Percentiles rank a stretch among this genome's conserved stretches.
Conservation (phyloP, 2,329 filamentous ascomycete genomes). For the Penicillium aurantiogriseum region DNA sequence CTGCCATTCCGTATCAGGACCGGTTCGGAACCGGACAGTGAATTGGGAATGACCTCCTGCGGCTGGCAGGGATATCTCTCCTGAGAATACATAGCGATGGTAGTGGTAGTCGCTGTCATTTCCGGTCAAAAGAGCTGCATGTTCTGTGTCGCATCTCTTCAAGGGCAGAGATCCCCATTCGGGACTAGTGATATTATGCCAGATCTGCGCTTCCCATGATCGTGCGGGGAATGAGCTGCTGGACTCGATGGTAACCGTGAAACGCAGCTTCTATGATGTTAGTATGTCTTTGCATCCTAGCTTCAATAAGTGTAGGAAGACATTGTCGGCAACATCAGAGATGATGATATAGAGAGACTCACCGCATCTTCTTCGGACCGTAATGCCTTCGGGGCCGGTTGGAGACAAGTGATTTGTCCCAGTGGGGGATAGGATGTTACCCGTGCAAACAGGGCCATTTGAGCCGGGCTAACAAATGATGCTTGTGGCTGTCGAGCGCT, state of each 20-base stretch:
- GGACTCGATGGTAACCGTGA: conserved; percentile 70
- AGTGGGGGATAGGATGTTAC: conserved; percentile 68
- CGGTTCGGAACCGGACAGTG: conserved; percentile 45
- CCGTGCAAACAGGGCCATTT: conserved; percentile 53
- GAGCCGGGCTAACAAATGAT: conserved; percentile 37
- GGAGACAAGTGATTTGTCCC: conserved; percentile 67
- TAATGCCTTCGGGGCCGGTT: conserved; percentile 35
- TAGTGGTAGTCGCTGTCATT: conserved; percentile 22
- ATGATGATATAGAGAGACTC: neutral
- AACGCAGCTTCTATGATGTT: conserved; percentile 46
- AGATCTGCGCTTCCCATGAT: conserved; percentile 71
- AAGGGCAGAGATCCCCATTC: conserved; percentile 60
- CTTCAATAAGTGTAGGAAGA: neutral
- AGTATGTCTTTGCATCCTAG: neutral
- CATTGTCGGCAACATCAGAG: neutral
- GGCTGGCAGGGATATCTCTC: conserved; percentile 30
- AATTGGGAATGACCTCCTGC: conserved; percentile 37
- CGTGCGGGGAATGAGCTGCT: conserved; percentile 54
- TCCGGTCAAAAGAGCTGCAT: conserved; percentile 31
- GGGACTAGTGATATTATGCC: conserved; percentile 65
- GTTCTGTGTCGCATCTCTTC: conserved; percentile 36
- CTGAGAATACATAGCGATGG: conserved; percentile 37
- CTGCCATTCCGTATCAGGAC: conserved; percentile 40
- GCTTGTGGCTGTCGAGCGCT: conserved; percentile 23
- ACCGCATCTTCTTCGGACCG: conserved; percentile 28